Evolutionary conservation across 1,284 basidiomycete species (phyloP).

Genomic region (Ustilago sp.): DNA sequence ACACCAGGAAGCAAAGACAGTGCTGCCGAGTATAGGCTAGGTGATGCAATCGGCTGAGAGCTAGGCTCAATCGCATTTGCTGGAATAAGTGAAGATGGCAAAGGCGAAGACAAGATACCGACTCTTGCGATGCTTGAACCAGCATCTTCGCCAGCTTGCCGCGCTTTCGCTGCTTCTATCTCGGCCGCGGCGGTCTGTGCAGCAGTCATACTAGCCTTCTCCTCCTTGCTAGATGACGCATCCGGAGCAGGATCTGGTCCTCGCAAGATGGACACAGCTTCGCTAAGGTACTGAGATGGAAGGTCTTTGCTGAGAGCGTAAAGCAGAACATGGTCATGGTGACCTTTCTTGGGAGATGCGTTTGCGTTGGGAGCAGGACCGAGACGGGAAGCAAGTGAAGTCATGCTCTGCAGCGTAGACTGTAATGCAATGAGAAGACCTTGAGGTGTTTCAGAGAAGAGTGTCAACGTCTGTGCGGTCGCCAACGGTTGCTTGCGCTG

Average conservation of each 20-base stretch:
- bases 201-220: conserved; percentile 25
- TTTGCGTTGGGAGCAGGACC: conserved; percentile 26
- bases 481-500: conserved; percentile 52
- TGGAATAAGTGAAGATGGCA: conserved; percentile 53
- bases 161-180: conserved; percentile 14
- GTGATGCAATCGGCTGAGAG: conserved; percentile 33
- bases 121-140: conserved; percentile 35
- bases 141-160: conserved; percentile 7
- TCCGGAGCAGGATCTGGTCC: conserved; percentile 23
- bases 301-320: conserved; percentile 59
- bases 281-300: conserved; percentile 42
- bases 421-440: conserved; percentile 52
- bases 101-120: conserved; percentile 48
- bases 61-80: conserved; percentile 35
- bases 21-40: conserved; percentile 49
- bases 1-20: conserved; percentile 50
- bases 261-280: conserved; percentile 52
- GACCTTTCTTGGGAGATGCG: conserved; percentile 7
- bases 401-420: conserved; percentile 54
- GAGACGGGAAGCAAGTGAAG: conserved; percentile 29
- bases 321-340: conserved; percentile 52
- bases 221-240: conserved; percentile 2
- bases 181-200: conserved; percentile 31
- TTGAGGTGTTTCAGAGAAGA: conserved; percentile 53
- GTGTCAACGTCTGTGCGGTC: conserved; percentile 54